phyloP scores from a whole-genome alignment of 2,329 filamentous ascomycete species.

The Xylariaceae sp. region DNA sequence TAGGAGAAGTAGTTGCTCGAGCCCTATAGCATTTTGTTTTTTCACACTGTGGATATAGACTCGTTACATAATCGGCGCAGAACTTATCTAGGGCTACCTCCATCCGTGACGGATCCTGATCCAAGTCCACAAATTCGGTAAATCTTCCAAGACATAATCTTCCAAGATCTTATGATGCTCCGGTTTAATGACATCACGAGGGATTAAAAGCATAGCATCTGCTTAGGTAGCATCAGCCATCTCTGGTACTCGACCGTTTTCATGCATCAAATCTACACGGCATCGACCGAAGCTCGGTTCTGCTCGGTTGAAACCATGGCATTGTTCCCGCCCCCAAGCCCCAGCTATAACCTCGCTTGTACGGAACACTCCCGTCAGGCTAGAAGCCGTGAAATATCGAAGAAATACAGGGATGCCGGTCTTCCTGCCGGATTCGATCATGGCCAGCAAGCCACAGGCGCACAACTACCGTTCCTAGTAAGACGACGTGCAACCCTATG shows the following conservation, averaged over 20 bases:
- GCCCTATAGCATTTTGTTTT: too few species aligned
- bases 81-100: too few species aligned
- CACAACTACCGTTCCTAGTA: slow-evolving; percentile 20
- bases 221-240: background rate
- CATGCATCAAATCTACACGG: background rate
- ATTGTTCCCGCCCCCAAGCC: too few species aligned
- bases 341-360: too few species aligned
- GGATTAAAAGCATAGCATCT: background rate
- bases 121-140: too few species aligned
- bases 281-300: too few species aligned
- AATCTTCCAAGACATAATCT: background rate
- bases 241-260: background rate
- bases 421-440: slow-evolving; percentile 12
- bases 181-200: background rate
- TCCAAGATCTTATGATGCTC: background rate
- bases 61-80: too few species aligned
- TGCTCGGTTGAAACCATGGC: too few species aligned
- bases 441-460: slow-evolving; percentile 10
- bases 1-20: too few species aligned
- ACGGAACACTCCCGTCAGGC: too few species aligned
- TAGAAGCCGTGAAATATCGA: slow-evolving; percentile 8
- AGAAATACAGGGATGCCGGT: slow-evolving; percentile 1
- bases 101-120: too few species aligned
- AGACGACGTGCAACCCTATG: background rate
- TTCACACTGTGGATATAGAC: too few species aligned